Evolutionary conservation across 129 eudicot species (phyloP).

Genomic region (Ambrosia trifida): DNA sequence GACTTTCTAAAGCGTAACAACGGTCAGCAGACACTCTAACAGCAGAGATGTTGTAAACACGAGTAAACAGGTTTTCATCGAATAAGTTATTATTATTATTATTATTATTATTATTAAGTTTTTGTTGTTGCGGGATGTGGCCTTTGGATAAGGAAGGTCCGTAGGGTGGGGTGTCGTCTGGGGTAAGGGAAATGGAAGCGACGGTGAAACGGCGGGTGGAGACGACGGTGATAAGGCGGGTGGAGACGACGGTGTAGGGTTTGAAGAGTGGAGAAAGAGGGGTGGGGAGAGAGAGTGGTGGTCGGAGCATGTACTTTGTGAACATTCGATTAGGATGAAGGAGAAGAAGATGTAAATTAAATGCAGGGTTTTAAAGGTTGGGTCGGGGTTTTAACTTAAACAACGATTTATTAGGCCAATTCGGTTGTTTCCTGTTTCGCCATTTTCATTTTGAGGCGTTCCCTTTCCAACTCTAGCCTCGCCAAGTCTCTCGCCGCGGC

Average conservation of each 20-base stretch:
- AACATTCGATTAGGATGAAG: constrained; percentile 32
- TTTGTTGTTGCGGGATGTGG: constrained; percentile 19
- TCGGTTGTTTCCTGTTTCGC: no score
- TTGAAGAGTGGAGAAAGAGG: constrained; percentile 32
- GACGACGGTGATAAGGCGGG: constrained; percentile 20
- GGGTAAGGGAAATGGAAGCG: constrained; percentile 28
- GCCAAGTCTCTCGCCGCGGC: no score
- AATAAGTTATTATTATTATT: constrained; percentile 20
- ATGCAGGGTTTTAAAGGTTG: neutral
- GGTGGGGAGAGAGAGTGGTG: constrained; percentile 21
- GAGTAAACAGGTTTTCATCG: constrained; percentile 55
- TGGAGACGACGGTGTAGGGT: constrained; percentile 19
- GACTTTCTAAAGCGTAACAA: constrained; percentile 66
- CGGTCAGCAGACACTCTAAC: constrained; percentile 67
- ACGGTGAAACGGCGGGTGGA: constrained; percentile 29
- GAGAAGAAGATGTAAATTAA: neutral
- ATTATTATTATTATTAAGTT: neutral
- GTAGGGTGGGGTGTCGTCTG: constrained; percentile 40
- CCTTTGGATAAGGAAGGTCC: constrained; percentile 88
- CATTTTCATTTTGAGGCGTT: no score
- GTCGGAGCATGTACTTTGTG: constrained; percentile 52
- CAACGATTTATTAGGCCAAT: no score
- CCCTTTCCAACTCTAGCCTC: no score
- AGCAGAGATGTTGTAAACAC: constrained; percentile 70
- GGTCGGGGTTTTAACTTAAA: constrained; percentile 13